These are phyloP conservation scores for Beauveria australis DNA, from an alignment of 2,329 filamentous ascomycete species.

Conservation along the genomic window DNA sequence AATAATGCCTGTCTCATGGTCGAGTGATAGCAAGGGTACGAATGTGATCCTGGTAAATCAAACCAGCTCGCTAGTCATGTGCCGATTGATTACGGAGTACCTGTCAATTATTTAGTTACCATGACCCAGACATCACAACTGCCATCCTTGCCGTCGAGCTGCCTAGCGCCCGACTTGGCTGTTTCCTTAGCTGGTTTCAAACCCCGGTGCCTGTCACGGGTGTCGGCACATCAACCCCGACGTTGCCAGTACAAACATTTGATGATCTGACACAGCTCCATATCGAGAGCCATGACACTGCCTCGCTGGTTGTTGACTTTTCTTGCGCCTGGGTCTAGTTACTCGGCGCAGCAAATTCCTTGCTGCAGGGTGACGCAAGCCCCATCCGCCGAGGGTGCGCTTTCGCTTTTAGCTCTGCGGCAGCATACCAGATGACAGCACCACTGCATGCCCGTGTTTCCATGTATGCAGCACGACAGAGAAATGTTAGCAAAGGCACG, in stretches of 20 bases:
- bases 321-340: too few species aligned
- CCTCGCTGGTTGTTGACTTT: background rate
- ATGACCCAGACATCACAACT: background rate
- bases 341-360: background rate
- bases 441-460: background rate
- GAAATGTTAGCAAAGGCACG: background rate
- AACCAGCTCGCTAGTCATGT: too few species aligned
- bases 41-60: background rate
- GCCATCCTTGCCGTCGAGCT: background rate
- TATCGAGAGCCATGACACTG: too few species aligned
- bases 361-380: background rate
- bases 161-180: constrained; percentile 1
- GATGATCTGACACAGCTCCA: too few species aligned
- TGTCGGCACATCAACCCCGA: background rate
- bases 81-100: background rate
- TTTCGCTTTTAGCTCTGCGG: background rate
- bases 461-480: background rate
- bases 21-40: background rate
- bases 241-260: too few species aligned
- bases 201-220: background rate
- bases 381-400: background rate
- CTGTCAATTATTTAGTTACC: background rate
- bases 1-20: background rate
- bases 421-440: background rate
- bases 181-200: background rate